Conservation (phyloP, 1,284 basidiomycete species). For the Takashimella tepidaria region DNA sequence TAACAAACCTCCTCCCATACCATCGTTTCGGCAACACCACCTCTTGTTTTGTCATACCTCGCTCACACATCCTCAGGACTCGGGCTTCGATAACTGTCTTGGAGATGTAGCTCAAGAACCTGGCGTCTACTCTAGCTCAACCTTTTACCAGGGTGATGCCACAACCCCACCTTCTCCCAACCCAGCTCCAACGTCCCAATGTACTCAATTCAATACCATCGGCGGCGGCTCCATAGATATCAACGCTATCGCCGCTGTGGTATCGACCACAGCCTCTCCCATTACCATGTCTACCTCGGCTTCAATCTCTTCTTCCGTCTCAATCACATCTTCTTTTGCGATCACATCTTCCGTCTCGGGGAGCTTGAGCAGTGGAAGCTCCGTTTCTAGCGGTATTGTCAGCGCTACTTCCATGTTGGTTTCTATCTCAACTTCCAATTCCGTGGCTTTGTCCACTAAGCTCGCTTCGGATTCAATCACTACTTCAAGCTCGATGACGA, state of each 20-base stretch:
- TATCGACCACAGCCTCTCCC: constrained; percentile 7
- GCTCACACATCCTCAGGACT: constrained; percentile 8
- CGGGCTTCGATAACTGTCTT: constrained; percentile 29
- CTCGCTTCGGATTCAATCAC: too few relatives aligned
- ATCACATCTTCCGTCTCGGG: constrained; percentile 6
- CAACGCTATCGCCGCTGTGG: constrained; percentile 9
- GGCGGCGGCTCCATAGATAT: constrained; percentile 25
- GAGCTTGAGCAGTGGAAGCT: neutral
- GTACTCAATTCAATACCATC: constrained; percentile 40
- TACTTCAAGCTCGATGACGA: neutral
- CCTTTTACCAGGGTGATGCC: constrained; percentile 58
- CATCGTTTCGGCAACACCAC: too few relatives aligned
- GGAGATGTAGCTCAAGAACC: constrained; percentile 46
- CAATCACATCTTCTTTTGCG: constrained; percentile 2
- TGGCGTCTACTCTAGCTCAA: constrained; percentile 64
- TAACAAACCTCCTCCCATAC: neutral
- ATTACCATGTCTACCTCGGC: constrained; percentile 11
- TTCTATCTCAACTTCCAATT: too few relatives aligned
- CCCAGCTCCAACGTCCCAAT: constrained; percentile 55
- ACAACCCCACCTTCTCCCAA: constrained; percentile 60
- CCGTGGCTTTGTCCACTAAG: too few relatives aligned
- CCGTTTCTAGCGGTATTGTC: neutral
- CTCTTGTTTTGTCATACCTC: neutral
- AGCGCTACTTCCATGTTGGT: neutral
- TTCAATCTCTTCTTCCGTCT: constrained; percentile 7